These are phyloP conservation scores for Dendrocalamus sinicus DNA, from an alignment of 176 grass and related monocot species.

Conservation along the genomic window DNA sequence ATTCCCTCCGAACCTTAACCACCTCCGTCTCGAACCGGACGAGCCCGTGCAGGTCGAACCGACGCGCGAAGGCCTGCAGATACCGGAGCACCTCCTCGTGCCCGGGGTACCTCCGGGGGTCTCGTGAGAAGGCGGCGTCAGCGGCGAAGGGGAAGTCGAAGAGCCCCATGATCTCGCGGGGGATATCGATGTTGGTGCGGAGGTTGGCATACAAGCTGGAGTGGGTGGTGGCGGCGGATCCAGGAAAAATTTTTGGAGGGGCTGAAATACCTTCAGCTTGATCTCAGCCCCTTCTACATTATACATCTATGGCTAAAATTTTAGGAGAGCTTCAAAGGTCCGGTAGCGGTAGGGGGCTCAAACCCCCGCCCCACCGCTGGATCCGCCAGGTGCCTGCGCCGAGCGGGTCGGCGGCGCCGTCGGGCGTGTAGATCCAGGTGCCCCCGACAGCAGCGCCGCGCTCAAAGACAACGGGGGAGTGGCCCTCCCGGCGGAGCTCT, in stretches of 20 bases:
- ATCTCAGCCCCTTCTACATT: too few relatives aligned
- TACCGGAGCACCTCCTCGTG: constrained; percentile 87
- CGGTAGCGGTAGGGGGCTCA: too few relatives aligned
- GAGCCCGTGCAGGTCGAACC: constrained; percentile 61
- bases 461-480: constrained; percentile 80
- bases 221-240: constrained; percentile 50
- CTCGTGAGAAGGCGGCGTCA: too few relatives aligned
- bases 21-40: constrained; percentile 77
- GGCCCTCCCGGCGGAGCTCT: constrained; percentile 78
- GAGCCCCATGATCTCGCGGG: constrained; percentile 85
- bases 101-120: constrained; percentile 50
- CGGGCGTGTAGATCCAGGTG: constrained; percentile 75
- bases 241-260: too few relatives aligned
- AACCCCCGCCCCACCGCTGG: too few relatives aligned
- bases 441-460: constrained; percentile 63
- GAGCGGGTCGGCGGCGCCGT: constrained; percentile 43
- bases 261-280: too few relatives aligned
- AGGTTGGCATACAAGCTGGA: constrained; percentile 77
- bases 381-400: not conserved
- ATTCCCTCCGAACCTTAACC: constrained; percentile 42
- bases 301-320: too few relatives aligned
- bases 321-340: too few relatives aligned
- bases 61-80: constrained; percentile 66
- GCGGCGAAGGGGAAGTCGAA: constrained; percentile 76
- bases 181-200: constrained; percentile 78